Evolutionary conservation across 148 eudicot genomes (phyloP), one percentile per base, ranked within the genome.

Genomic region (Persicaria maculosa): DNA sequence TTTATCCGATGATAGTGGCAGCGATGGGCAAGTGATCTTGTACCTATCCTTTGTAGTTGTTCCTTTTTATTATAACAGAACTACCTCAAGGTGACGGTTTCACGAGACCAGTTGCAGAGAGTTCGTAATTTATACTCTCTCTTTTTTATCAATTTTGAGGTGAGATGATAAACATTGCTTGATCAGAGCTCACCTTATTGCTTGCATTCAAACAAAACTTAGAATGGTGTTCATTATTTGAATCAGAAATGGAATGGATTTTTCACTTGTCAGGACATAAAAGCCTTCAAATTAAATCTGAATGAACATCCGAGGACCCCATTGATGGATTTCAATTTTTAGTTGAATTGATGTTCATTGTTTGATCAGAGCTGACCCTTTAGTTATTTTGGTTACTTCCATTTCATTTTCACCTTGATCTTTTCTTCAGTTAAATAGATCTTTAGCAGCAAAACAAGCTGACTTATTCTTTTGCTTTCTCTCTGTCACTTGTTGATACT

Each of bases 401-500:
- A 58, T 22, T 59, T 72, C 59, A 58, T 57, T 58, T 75, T 72
- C 40, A 20, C 72, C 5, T 44, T 11, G 3, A 69, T 69, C 11
- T 72, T 6, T 72, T 7, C 11, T 62, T n/a, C 48, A 4, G 1
- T 5, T 15, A 14, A 2, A 68, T 68, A 43, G 8, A 4, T 68
- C 4, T 31, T 44, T 44, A 19, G 65, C 22, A 59, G 65, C 65
- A 59, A 59, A 59, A 11, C 69, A 64, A 47, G 48, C 82, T 76
- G 46, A 84, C 73, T 47, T 19, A 64, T n/a, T n/a, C 47, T 70
- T 47, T 44, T 59, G 45, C 65, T 50, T 71, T 74, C 40, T 79
- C 43, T 53, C 2, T 25, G 9, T 62, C 58, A 31, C 44, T 64
- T 72, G 7, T 68, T 57, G 36, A 67, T 72, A 9, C 57, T 50